Percentiles rank a stretch among this genome's conserved stretches.
phyloP scores from a whole-genome alignment of 108 stramenopile species.

The Discostella stelligeroides region DNA sequence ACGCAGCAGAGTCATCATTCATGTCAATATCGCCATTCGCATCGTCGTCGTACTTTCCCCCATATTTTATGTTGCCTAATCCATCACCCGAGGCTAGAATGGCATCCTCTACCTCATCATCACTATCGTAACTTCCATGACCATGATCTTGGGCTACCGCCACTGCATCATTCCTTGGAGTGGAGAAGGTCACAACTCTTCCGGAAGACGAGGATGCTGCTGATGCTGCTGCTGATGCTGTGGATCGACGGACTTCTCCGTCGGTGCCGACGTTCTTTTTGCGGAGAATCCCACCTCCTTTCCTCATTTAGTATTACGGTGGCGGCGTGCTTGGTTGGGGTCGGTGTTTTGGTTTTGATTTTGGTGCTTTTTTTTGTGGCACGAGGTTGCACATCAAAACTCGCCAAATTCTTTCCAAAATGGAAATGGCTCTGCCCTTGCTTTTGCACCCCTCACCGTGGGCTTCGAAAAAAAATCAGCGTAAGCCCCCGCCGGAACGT shows the following conservation, averaged over 20 bases:
- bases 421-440: too few relatives aligned
- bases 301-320: too few relatives aligned
- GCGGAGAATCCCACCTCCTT: slow-evolving; percentile 25
- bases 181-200: slow-evolving; percentile 22
- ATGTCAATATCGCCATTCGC: slow-evolving; percentile 19
- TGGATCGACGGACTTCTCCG: neutral
- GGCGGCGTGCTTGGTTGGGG: too few relatives aligned
- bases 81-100: slow-evolving; percentile 42
- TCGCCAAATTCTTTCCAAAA: too few relatives aligned
- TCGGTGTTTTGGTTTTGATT: too few relatives aligned
- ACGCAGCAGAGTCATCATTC: slow-evolving; percentile 20
- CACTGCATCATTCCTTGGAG: neutral
- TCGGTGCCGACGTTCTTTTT: slow-evolving; percentile 9
- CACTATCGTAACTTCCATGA: slow-evolving; percentile 41
- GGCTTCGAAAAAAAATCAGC: too few relatives aligned
- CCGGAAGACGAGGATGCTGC: too few relatives aligned
- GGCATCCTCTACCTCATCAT: slow-evolving; percentile 47
- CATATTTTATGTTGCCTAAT: neutral
- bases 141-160: neutral
- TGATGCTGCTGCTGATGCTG: too few relatives aligned
- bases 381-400: too few relatives aligned
- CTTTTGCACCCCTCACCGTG: too few relatives aligned
- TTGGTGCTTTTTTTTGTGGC: too few relatives aligned
- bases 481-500: too few relatives aligned
- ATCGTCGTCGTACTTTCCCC: slow-evolving; percentile 12